Evolutionary conservation across 2,329 filamentous ascomycete genomes (phyloP).

Genomic region (Aspergillus fischeri): DNA sequence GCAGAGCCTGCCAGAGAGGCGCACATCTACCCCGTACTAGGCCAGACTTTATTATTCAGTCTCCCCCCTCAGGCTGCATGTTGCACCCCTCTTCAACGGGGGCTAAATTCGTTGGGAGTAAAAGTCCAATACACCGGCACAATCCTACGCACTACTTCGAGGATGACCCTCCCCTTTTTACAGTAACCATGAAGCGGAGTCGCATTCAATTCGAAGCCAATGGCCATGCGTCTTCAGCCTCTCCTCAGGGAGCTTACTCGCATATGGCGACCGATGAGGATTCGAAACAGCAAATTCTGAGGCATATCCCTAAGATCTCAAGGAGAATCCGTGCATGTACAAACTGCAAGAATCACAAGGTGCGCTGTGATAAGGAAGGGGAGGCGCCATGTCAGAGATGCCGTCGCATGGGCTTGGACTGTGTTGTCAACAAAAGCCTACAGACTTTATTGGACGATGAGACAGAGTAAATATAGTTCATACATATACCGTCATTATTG

Average conservation of each 20-base stretch:
- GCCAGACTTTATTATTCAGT: not conserved
- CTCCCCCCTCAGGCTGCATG: not conserved
- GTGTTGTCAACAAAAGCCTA: slow-evolving; percentile 50
- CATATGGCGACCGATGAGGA: slow-evolving; percentile 26
- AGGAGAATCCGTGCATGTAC: slow-evolving; percentile 49
- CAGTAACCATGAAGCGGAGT: slow-evolving; percentile 36
- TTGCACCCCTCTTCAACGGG: not conserved
- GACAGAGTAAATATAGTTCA: slow-evolving; percentile 35
- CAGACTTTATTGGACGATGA: slow-evolving; percentile 49
- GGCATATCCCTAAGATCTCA: slow-evolving; percentile 40
- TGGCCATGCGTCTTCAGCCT: slow-evolving; percentile 32
- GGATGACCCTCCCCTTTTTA: slow-evolving; percentile 16
- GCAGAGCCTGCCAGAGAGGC: not conserved
- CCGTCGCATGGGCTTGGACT: slow-evolving; percentile 47
- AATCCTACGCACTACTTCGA: slow-evolving; percentile 19
- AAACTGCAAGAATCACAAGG: slow-evolving; percentile 52
- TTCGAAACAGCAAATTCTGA: slow-evolving; percentile 15
- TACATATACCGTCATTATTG: not conserved
- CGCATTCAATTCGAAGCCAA: slow-evolving; percentile 36
- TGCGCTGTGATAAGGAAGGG: slow-evolving; percentile 52
- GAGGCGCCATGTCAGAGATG: slow-evolving; percentile 49
- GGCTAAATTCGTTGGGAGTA: not conserved
- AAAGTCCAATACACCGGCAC: not conserved
- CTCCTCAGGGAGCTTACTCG: slow-evolving; percentile 23
- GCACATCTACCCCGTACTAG: not conserved